These are phyloP conservation scores for Salix viminalis DNA, from an alignment of 345 rosid species.

Conservation along the genomic window DNA sequence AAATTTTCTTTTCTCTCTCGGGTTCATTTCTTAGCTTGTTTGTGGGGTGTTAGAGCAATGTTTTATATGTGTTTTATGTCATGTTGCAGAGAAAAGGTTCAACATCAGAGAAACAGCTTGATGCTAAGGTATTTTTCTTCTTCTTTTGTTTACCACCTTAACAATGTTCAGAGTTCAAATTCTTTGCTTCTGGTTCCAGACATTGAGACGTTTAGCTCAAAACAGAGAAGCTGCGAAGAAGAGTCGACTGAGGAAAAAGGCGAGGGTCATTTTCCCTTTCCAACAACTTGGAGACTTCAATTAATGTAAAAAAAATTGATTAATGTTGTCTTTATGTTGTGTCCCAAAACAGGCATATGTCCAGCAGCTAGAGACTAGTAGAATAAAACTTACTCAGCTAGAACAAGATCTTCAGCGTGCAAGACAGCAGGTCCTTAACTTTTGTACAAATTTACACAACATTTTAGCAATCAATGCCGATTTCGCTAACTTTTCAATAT, in stretches of 20 bases:
- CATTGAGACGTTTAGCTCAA: conserved; percentile 94
- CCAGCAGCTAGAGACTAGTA: conserved; percentile 90
- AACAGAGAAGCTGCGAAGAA: conserved; percentile 99
- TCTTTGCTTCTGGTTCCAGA: conserved; percentile 40
- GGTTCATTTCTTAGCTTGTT: neutral
- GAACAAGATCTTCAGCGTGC: conserved; percentile 98
- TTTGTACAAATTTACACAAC: neutral
- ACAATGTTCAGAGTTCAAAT: neutral
- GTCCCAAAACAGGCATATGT: conserved; percentile 76
- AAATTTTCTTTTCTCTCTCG: neutral
- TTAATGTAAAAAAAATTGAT: neutral
- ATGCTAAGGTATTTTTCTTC: conserved; percentile 66
- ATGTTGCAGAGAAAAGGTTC: conserved; percentile 76
- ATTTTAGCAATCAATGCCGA: neutral
- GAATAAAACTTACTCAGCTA: conserved; percentile 76
- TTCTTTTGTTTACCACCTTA: neutral
- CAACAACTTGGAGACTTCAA: neutral
- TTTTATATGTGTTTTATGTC: conserved; percentile 3
- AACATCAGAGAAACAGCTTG: conserved; percentile 76
- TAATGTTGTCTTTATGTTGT: neutral
- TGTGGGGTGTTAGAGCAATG: neutral
- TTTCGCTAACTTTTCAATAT: neutral
- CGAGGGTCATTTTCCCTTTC: conserved; percentile 9
- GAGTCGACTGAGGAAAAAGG: conserved; percentile 97
- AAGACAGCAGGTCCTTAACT: conserved; percentile 69